phyloP scores from a whole-genome alignment of 768 basidiomycete genomes.

The Chalciporus piperatus region DNA sequence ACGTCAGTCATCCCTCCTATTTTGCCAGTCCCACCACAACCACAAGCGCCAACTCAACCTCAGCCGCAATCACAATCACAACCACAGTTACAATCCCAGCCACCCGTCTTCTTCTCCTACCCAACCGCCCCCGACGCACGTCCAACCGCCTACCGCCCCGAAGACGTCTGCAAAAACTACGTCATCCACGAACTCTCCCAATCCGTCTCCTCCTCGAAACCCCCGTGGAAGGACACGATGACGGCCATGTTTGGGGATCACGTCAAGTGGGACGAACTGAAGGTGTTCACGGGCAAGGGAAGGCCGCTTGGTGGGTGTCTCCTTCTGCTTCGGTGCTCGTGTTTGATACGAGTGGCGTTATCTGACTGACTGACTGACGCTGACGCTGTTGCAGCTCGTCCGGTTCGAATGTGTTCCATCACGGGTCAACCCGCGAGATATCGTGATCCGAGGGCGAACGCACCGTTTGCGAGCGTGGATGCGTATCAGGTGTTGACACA shows the following conservation, averaged over 20 bases:
- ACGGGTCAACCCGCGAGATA: constrained; percentile 80
- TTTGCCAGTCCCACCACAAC: neutral
- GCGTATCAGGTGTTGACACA: constrained; percentile 65
- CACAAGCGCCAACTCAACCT: neutral
- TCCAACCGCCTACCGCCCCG: constrained; percentile 34
- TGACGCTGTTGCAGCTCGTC: constrained; percentile 48
- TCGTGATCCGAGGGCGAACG: constrained; percentile 72
- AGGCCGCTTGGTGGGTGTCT: constrained; percentile 56
- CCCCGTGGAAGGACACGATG: constrained; percentile 73
- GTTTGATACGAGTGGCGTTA: too few species aligned
- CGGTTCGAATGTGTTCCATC: constrained; percentile 65
- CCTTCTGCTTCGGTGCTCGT: neutral
- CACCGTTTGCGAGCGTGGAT: constrained; percentile 69
- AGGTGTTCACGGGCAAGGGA: constrained; percentile 61
- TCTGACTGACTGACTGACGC: neutral
- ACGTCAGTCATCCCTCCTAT: neutral
- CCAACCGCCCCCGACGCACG: constrained; percentile 8
- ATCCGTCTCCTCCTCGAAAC: constrained; percentile 41
- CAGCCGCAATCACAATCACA: neutral
- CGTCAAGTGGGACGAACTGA: constrained; percentile 73
- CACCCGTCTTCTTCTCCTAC: constrained; percentile 10
- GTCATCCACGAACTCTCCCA: constrained; percentile 63
- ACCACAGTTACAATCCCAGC: neutral
- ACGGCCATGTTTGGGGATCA: constrained; percentile 82
- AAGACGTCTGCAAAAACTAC: constrained; percentile 65